phyloP scores from a whole-genome alignment of 2,329 filamentous ascomycete genomes.

The Gliomastix tumulicola region DNA sequence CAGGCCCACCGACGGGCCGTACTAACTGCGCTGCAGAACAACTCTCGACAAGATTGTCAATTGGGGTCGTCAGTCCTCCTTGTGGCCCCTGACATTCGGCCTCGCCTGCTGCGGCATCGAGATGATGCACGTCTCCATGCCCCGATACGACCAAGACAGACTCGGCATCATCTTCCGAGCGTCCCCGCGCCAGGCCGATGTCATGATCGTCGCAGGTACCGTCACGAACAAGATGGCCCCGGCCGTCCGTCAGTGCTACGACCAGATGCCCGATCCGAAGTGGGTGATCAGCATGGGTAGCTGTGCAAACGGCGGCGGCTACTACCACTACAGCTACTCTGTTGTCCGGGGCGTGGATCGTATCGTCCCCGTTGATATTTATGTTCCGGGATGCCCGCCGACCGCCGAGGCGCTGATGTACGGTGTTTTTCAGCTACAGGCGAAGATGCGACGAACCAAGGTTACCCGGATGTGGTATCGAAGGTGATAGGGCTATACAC shows the following conservation, averaged over 20 bases:
- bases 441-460: slow-evolving; percentile 54
- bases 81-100: slow-evolving; percentile 55
- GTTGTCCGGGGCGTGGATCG: slow-evolving; percentile 60
- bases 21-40: too few relatives aligned
- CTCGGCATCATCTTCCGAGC: slow-evolving; percentile 62
- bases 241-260: slow-evolving; percentile 56
- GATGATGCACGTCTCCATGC: slow-evolving; percentile 59
- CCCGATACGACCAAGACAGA: slow-evolving; percentile 58
- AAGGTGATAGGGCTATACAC: too few relatives aligned
- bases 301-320: slow-evolving; percentile 66
- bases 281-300: slow-evolving; percentile 64
- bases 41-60: slow-evolving; percentile 46
- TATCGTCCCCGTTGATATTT: slow-evolving; percentile 61
- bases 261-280: slow-evolving; percentile 60
- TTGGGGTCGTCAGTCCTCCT: slow-evolving; percentile 52
- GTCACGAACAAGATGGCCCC: slow-evolving; percentile 64
- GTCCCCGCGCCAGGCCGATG: slow-evolving; percentile 56
- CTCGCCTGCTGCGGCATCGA: slow-evolving; percentile 56
- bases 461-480: slow-evolving; percentile 43
- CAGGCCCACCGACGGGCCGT: too few relatives aligned
- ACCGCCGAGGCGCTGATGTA: slow-evolving; percentile 40
- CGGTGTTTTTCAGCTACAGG: slow-evolving; percentile 61
- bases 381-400: slow-evolving; percentile 56
- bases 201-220: slow-evolving; percentile 62
- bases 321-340: slow-evolving; percentile 68